Evolutionary conservation across 2,329 filamentous ascomycete species (phyloP), one percentile per base, ranked within the genome.

Genomic region (Fusarium redolens): DNA sequence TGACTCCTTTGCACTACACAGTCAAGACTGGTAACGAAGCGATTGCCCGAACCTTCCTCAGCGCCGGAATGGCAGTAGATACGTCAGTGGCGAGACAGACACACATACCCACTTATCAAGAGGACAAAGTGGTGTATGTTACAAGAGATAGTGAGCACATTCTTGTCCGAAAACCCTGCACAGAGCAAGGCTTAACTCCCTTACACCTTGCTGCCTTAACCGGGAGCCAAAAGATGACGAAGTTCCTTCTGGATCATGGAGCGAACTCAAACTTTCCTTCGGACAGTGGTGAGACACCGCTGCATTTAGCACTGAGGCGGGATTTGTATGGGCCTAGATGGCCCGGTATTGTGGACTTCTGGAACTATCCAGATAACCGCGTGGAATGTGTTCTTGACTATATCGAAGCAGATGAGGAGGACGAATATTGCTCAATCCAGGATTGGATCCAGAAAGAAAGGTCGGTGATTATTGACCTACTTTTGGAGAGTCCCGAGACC

Each of bases 91-190:
- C 12, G 12, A 45, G 25, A 10, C 25, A 12, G 25, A 20, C 18
- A 7, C 17, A 45, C 17, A 11, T 20, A 45, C 8, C 17, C 8
- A 4, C 7, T 14, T 30, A 28, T 28, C 11, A 13, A 45, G 44
- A 10, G 11, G 28, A 45, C 25, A 20, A 20, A 8, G 12, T 8
- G 15, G 18, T 5, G 10, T 28, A 28, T 30, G 25, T 5, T 20
- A 3, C 25, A 20, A 5, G 1, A 3, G 7, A 9, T 4, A 20
- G 3, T 4, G 6, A 14, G 4, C 11, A 30, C 10, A 28, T 5
- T 5, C 11, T 14, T 18, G 5, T 20, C 2, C 7, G 8, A 1
- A 10, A 45, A 7, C 14, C 44, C 12, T 9, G 17, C 17, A 13
- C 25, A 14, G 12, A 20, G 7, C 25, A 14, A 28, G 44, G 25